Conservation (phyloP, 2,329 filamentous ascomycete genomes). For the Fusarium sp. region DNA sequence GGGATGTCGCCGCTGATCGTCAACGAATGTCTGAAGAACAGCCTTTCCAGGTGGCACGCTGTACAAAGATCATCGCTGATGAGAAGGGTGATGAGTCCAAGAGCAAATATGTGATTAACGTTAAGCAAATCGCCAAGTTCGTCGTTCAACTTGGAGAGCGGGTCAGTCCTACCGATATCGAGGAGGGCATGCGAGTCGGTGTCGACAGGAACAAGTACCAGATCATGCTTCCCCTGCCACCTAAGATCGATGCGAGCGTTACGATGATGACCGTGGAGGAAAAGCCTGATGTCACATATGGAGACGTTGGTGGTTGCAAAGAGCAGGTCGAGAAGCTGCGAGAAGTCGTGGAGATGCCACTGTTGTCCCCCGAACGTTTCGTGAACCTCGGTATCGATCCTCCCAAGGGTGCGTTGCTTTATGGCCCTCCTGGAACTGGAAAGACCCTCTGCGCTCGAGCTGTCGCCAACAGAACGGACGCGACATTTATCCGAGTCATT, state of each 20-base stretch:
- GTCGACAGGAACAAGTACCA: conserved; percentile 99
- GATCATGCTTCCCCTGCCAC: conserved; percentile 93
- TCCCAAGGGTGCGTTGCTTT: conserved; percentile 95
- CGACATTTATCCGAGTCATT: conserved; percentile 98
- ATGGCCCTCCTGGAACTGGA: conserved; percentile 97
- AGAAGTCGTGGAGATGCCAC: conserved; percentile 98
- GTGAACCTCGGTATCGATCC: conserved; percentile 99
- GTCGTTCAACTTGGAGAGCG: conserved; percentile 97
- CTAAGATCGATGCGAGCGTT: conserved; percentile 98
- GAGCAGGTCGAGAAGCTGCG: conserved; percentile 99
- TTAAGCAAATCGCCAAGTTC: conserved; percentile 99
- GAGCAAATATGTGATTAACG: conserved; percentile 99
- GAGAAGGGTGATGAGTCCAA: conserved; percentile 94
- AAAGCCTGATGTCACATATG: conserved; percentile 99
- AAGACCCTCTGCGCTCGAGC: conserved; percentile 98
- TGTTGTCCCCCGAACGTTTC: conserved; percentile 95
- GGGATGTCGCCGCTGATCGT: conserved; percentile 97
- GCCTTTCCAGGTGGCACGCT: conserved; percentile 94
- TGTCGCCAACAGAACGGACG: conserved; percentile 97
- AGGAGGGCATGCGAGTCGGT: conserved; percentile 98
- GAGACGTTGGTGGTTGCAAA: conserved; percentile 98
- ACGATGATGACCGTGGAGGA: conserved; percentile 99
- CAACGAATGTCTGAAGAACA: conserved; percentile 99
- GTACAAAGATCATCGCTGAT: conserved; percentile 99
- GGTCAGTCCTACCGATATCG: conserved; percentile 97